A percentile compares a stretch with the other conserved stretches of the same genome.
These are phyloP conservation scores for Fusarium azukiicola DNA, from an alignment of 2,329 filamentous ascomycete species.

Conservation along the genomic window DNA sequence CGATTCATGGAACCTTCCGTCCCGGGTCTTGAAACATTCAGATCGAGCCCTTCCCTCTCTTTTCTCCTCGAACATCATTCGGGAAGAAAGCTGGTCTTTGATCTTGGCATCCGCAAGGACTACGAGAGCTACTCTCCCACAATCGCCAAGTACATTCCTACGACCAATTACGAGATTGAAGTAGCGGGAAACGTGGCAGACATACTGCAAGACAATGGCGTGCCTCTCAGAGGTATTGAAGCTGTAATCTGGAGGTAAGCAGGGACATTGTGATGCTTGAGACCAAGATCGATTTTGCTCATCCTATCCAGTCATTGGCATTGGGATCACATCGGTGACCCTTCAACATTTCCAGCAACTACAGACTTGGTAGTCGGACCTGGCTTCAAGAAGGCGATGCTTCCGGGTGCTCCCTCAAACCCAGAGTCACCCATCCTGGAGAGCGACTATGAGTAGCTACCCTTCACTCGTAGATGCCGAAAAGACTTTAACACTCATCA, in stretches of 20 bases:
- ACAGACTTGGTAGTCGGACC: conserved; percentile 75
- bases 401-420: conserved; percentile 70
- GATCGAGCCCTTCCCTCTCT: conserved; percentile 54
- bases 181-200: conserved; percentile 53
- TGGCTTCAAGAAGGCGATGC: conserved; percentile 69
- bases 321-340: conserved; percentile 75
- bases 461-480: conserved; percentile 2
- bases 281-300: neutral
- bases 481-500: conserved; percentile 16
- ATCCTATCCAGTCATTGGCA: conserved; percentile 64
- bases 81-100: conserved; percentile 55
- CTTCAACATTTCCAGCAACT: conserved; percentile 66
- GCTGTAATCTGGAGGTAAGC: conserved; percentile 49
- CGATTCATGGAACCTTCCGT: conserved; percentile 64
- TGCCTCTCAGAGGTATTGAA: conserved; percentile 37
- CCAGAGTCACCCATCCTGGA: conserved; percentile 59
- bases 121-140: conserved; percentile 53
- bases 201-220: conserved; percentile 33
- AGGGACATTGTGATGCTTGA: neutral
- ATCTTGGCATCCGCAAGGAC: conserved; percentile 57
- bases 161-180: conserved; percentile 53
- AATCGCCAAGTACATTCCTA: conserved; percentile 52
- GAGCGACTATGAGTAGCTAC: conserved; percentile 50
- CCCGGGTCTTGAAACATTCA: conserved; percentile 59
- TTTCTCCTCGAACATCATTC: conserved; percentile 56